phyloP scores from a whole-genome alignment of 2,329 filamentous ascomycete genomes.

The Whalleya microplaca region DNA sequence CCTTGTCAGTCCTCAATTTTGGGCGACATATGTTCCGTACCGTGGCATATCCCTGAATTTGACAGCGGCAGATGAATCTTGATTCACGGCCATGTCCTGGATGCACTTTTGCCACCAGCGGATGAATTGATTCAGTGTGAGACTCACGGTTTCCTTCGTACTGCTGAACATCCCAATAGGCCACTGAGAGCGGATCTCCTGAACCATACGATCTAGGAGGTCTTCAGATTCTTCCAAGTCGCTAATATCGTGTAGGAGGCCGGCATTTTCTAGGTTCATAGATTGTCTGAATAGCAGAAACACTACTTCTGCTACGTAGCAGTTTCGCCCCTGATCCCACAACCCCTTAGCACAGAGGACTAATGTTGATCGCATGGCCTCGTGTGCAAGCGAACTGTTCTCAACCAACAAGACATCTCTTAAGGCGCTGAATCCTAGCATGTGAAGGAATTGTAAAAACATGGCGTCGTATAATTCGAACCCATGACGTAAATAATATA shows the following conservation, averaged over 20 bases:
- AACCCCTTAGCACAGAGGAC: conserved; percentile 33
- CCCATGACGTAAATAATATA: conserved; percentile 39
- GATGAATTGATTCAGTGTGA: conserved; percentile 25
- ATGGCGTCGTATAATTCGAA: conserved; percentile 30
- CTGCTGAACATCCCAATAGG: conserved; percentile 28
- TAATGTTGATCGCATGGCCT: conserved; percentile 28
- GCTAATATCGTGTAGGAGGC: conserved; percentile 17
- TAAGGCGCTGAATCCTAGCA: conserved; percentile 29
- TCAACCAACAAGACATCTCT: conserved; percentile 9
- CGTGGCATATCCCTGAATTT: conserved; percentile 3
- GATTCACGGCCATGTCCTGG: conserved; percentile 7
- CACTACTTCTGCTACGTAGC: conserved; percentile 26
- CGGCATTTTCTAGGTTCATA: conserved; percentile 20
- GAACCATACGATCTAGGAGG: conserved; percentile 16
- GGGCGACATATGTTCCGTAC: too few species aligned
- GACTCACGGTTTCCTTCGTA: conserved; percentile 15
- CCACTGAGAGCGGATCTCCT: conserved; percentile 30
- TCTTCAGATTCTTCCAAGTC: conserved; percentile 19
- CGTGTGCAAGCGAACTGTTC: conserved; percentile 8
- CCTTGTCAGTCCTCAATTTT: too few species aligned
- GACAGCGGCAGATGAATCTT: not conserved
- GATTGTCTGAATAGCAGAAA: conserved; percentile 26
- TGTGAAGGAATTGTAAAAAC: conserved; percentile 23
- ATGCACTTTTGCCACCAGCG: conserved; percentile 17
- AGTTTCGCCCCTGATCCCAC: conserved; percentile 32